phyloP scores from a whole-genome alignment of 83 land plant genomes.

The Diphasiastrum complanatum region DNA sequence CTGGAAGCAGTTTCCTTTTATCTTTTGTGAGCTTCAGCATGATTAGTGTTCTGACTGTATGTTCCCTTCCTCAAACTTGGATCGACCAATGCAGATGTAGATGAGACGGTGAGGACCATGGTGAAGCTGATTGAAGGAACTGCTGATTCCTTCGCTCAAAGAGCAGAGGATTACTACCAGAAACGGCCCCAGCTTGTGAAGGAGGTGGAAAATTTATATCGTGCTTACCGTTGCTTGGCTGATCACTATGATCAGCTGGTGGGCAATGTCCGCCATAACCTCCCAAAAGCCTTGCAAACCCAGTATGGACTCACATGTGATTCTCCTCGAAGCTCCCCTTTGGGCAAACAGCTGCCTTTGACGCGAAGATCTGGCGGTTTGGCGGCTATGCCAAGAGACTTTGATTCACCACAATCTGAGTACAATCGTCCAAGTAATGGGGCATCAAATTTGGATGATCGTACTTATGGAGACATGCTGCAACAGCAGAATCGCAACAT shows the following conservation, averaged over 20 bases:
- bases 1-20: too few relatives aligned
- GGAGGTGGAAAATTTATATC: slow-evolving; percentile 63
- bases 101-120: slow-evolving; percentile 57
- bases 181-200: slow-evolving; percentile 66
- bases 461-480: too few relatives aligned
- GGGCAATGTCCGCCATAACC: slow-evolving; percentile 38
- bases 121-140: slow-evolving; percentile 68
- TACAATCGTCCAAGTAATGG: not conserved
- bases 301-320: slow-evolving; percentile 17
- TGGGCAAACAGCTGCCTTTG: slow-evolving; percentile 16
- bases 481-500: too few relatives aligned
- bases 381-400: too few relatives aligned
- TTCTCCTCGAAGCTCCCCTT: slow-evolving; percentile 33
- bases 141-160: slow-evolving; percentile 76
- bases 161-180: slow-evolving; percentile 80
- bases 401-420: too few relatives aligned
- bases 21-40: too few relatives aligned
- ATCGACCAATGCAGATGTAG: too few relatives aligned
- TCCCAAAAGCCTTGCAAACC: slow-evolving; percentile 23
- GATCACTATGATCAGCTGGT: slow-evolving; percentile 51
- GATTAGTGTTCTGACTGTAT: too few relatives aligned
- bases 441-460: too few relatives aligned
- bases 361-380: too few relatives aligned
- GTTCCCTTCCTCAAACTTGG: too few relatives aligned
- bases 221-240: slow-evolving; percentile 61